Conservation (phyloP, 805 yeast genomes). For the Ogataea methylovora region DNA sequence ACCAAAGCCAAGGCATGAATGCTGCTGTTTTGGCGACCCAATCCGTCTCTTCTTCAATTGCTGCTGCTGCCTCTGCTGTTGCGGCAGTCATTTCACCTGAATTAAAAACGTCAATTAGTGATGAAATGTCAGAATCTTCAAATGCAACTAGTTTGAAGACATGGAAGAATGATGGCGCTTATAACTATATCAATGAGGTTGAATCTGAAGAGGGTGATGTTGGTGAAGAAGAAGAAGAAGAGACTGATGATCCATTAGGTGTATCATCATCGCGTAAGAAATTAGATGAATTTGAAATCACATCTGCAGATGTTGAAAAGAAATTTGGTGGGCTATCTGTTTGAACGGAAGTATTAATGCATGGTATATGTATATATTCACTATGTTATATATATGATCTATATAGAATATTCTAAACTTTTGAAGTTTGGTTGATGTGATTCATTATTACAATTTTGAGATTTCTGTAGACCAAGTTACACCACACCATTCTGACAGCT, state of each 20-base stretch:
- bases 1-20: no score
- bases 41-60: neutral
- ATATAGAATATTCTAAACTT: no score
- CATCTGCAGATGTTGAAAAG: neutral
- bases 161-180: no score
- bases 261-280: no score
- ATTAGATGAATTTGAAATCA: neutral
- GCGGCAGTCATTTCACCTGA: neutral
- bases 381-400: no score
- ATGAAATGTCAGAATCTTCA: no score
- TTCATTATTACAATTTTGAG: slow-evolving; percentile 44
- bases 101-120: neutral
- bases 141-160: no score
- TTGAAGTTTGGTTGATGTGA: no score
- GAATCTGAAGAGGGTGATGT: neutral
- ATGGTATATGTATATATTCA: no score
- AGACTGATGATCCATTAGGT: neutral
- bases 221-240: slow-evolving; percentile 1
- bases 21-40: no score
- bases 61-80: slow-evolving; percentile 2
- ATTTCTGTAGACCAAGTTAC: slow-evolving; percentile 50
- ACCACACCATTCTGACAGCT: slow-evolving; percentile 70
- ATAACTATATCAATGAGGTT: no score
- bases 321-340: neutral
- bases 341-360: no score